Conservation (phyloP, 202 grass and related monocot species). For the Setaria italica region DNA sequence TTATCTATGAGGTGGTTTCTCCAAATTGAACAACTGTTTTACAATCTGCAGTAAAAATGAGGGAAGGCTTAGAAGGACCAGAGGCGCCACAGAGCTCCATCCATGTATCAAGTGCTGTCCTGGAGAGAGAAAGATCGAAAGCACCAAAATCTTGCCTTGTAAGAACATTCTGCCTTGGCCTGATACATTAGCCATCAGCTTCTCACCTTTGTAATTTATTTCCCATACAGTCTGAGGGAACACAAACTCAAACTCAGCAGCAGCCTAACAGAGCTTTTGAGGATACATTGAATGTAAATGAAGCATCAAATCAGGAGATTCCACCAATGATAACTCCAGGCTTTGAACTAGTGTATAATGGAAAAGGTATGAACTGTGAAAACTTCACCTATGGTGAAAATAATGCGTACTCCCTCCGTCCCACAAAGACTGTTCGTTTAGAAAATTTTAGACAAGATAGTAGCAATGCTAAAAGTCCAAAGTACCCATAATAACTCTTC, state of each 20-base stretch:
- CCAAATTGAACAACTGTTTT: neutral
- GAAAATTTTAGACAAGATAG: too few species aligned
- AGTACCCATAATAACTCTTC: too few species aligned
- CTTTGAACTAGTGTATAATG: neutral
- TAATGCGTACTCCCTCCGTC: too few species aligned
- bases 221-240: neutral
- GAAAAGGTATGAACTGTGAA: neutral
- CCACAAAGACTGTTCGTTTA: too few species aligned
- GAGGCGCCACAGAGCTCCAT: neutral
- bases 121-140: slow-evolving; percentile 34
- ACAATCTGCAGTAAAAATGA: too few species aligned
- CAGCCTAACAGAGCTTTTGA: neutral
- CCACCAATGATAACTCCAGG: neutral
- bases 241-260: neutral
- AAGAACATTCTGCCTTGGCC: slow-evolving; percentile 12
- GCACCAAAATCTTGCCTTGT: neutral
- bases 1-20: neutral
- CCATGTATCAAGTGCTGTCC: neutral
- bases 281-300: neutral
- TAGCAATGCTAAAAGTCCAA: too few species aligned
- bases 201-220: slow-evolving; percentile 20
- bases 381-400: neutral
- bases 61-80: neutral
- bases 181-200: neutral
- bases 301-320: neutral